Base-by-base conservation (phyloP, 2,329 filamentous ascomycete species). In the Fulvia fulva region DNA sequence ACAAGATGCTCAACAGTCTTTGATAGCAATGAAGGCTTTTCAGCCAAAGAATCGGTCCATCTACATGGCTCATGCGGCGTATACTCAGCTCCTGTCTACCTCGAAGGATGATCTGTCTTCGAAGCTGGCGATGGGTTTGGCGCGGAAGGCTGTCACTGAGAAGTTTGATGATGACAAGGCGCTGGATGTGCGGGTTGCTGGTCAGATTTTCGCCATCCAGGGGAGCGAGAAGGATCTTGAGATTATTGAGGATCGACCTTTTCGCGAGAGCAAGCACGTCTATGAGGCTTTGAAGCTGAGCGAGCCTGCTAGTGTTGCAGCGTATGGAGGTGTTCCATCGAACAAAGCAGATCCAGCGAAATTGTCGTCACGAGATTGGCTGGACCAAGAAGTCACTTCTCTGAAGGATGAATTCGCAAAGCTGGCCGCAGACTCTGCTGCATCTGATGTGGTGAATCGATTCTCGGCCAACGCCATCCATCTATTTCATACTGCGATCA, bases 11-110 rank as follows among this genome's bases (percentile, higher is more conserved):
- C 70, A 72, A 53, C 68, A 72, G 56, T 61, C 70, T 12, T 59
- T 74, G 26, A 71, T 74, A 25, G 68, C 70, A 46, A 54, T 72
- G 51, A 74, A 73, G 53, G 63, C 63, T 11, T 53, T 68, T 7
- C 63, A 67, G 51, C 70, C 70, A 0, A 63, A 62, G 53, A 68
- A 73, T 55, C 61, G 68, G 12, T 58, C 63, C 6, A 58, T 70
- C 21, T 72, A 71, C 57, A 67, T 73, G 64, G 71, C 71, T 2
- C 71, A 73, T 59, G 69, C 67, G 16, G 70, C 64, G 21, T 63
- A 70, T n/a, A 72, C 70, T 28, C 69, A 71, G 50, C 53, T 72
- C 49, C 50, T 71, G 21, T 70, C 69, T 6, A 63, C 51, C 5
- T 49, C 53, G 22, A 66, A 67, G 19, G 70, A 67, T 11, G 70